Base-by-base conservation (phyloP, 2,329 filamentous ascomycete genomes). In the Monosporascus sp. region DNA sequence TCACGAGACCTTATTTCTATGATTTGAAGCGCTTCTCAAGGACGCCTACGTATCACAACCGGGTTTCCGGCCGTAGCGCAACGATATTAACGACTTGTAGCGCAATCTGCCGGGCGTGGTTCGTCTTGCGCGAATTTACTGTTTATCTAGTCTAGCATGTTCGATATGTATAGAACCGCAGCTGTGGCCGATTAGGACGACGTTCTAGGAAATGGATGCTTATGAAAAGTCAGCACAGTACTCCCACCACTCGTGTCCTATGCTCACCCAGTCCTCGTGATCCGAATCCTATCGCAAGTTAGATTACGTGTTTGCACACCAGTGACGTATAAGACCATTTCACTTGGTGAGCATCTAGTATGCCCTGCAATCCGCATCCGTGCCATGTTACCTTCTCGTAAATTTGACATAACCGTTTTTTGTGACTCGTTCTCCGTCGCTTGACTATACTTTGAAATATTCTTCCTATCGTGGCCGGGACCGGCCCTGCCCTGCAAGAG, bases 141-240 rank as follows among this genome's bases (percentile, higher is more conserved):
- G 70, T 66, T 83, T 8, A 82, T 76, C 59, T 85, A 81, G 50
- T 87, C 81, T 26, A 81, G 78, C 52, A 91, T 83, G 64, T 84
- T 81, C 7, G 86, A 82, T 46, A 92, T 80, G 64, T 91, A 86
- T 3, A 91, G 73, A 9, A 87, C 20, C 85, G 83, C 37, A 94
- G 77, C 52, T 88, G 83, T 0, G 85, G 80, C 50, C 92, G 78
- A 50, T 83, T 80, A 0, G 88, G 88, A 11, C 94, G 79, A 43
- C 86, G 77, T 66, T 90, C 88, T 8, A 94, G 79, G 72, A 94
- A 94, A 90, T 58, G 83, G 85, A 69, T 94, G 90, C 88, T 90
- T 58, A 56, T 2, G 19, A 19, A n/a, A 40, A 19, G 38, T 41
- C 38, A 8, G 38, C 38, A 41, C 17, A n/a, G 38, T 22, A n/a